Evolutionary conservation across 2,329 filamentous ascomycete genomes (phyloP).

Genomic region (Fusarium buharicum): DNA sequence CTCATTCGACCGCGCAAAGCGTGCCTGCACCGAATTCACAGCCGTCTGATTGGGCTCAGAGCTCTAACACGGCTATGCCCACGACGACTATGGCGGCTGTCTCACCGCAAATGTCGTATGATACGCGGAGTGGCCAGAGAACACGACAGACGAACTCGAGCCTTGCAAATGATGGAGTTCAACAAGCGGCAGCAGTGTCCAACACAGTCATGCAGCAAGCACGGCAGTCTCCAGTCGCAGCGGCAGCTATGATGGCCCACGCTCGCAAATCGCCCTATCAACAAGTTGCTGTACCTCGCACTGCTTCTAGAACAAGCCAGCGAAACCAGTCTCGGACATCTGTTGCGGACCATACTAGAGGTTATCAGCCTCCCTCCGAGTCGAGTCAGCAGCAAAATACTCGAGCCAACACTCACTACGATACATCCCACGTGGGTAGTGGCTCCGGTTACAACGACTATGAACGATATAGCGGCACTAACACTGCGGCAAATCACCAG

Average conservation of each 20-base stretch:
- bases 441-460: slow-evolving; percentile 37
- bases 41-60: slow-evolving; percentile 29
- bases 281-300: slow-evolving; percentile 39
- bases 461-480: slow-evolving; percentile 30
- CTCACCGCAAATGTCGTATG: slow-evolving; percentile 31
- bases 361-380: slow-evolving; percentile 28
- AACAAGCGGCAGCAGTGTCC: slow-evolving; percentile 20
- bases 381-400: slow-evolving; percentile 24
- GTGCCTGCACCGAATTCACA: slow-evolving; percentile 20
- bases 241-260: slow-evolving; percentile 47
- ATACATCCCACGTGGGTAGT: slow-evolving; percentile 16
- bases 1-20: slow-evolving; percentile 3
- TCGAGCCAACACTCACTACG: slow-evolving; percentile 17
- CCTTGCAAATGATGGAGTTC: slow-evolving; percentile 12
- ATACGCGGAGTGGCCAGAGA: slow-evolving; percentile 5
- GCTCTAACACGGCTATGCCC: slow-evolving; percentile 6
- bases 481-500: slow-evolving; percentile 15
- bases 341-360: slow-evolving; percentile 35
- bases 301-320: slow-evolving; percentile 51
- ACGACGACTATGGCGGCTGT: slow-evolving; percentile 17
- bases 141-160: slow-evolving; percentile 18
- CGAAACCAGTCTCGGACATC: slow-evolving; percentile 48
- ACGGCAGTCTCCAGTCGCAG: slow-evolving; percentile 43
- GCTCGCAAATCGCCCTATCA: slow-evolving; percentile 49
- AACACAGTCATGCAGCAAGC: slow-evolving; percentile 40